phyloP scores from a whole-genome alignment of 2,329 filamentous ascomycete species.

The Akanthomyces lecanii region DNA sequence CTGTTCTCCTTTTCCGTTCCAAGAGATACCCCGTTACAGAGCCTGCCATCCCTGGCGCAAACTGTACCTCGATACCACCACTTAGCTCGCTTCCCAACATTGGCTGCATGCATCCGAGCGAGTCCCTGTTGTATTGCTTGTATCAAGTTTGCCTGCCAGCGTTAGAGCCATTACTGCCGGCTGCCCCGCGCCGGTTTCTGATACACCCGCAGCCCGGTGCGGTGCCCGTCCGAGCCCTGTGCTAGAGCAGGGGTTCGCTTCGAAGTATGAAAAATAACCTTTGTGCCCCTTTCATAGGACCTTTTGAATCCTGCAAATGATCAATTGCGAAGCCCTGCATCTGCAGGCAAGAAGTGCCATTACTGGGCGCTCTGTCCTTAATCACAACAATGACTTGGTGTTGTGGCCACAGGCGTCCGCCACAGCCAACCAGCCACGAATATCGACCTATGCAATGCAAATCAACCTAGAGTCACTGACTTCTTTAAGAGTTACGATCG shows the following conservation, averaged over 20 bases:
- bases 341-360: too few relatives aligned
- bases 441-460: too few relatives aligned
- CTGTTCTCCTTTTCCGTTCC: neutral
- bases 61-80: neutral
- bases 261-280: neutral
- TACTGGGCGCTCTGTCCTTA: too few relatives aligned
- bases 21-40: neutral
- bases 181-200: neutral
- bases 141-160: conserved; percentile 2
- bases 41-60: neutral
- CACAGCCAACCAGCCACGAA: too few relatives aligned
- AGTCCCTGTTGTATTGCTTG: neutral
- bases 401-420: too few relatives aligned
- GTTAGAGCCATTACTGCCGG: neutral
- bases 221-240: neutral
- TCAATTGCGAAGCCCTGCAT: too few relatives aligned
- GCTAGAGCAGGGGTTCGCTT: conserved; percentile 1
- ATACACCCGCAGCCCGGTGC: neutral
- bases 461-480: too few relatives aligned
- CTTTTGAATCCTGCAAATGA: too few relatives aligned
- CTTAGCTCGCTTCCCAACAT: neutral
- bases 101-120: neutral
- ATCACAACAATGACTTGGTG: too few relatives aligned
- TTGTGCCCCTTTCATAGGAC: too few relatives aligned
- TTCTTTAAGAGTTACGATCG: too few relatives aligned